Base-by-base conservation (phyloP, 2,329 filamentous ascomycete species). In the Colletotrichum gloeosporioides region DNA sequence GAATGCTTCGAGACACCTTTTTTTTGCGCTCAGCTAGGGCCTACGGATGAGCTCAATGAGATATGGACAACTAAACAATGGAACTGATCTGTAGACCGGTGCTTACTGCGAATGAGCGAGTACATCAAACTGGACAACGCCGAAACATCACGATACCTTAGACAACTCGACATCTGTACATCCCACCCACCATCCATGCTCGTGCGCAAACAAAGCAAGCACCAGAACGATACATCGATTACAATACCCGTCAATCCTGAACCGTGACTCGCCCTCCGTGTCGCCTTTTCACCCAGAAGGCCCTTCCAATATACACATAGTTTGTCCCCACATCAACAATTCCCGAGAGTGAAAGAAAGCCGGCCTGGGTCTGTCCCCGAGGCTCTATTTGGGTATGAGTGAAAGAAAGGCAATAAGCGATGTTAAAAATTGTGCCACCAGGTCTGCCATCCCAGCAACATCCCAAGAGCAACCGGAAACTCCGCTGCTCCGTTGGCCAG, bases 311-410 rank as follows among this genome's bases (percentile, higher is more conserved):
- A 62, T 76, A 76, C 73, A 76, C 73, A 63, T 65, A 73, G 22
- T 73, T 65, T 69, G 64, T 61, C 73, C 49, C 70, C 73, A 73
- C 70, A 62, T 72, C 72, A 76, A 63, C 55, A 53, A 34, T 73
- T 73, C 53, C 69, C 53, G 55, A 67, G 66, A 71, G 59, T 64
- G 39, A 79, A 73, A 78, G 68, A 76, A 76, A 76, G 70, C 73
- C 65, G 59, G 73, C 73, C 73, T 59, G 70, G 66, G 64, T 76
- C 25, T 62, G 32, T 32, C 36, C 73, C 63, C 39, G 44, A 63
- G 68, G 73, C 70, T 76, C 70, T 76, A 76, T 76, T 32, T 74
- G 77, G 73, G 76, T 77, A 77, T 77, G 73, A 77, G 44, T 62
- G 70, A 78, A 75, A 75, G 76, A 78, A 76, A 76, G 76, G 73